Conservation (phyloP, 257 asterid genomes). For the Petrea volubilis region DNA sequence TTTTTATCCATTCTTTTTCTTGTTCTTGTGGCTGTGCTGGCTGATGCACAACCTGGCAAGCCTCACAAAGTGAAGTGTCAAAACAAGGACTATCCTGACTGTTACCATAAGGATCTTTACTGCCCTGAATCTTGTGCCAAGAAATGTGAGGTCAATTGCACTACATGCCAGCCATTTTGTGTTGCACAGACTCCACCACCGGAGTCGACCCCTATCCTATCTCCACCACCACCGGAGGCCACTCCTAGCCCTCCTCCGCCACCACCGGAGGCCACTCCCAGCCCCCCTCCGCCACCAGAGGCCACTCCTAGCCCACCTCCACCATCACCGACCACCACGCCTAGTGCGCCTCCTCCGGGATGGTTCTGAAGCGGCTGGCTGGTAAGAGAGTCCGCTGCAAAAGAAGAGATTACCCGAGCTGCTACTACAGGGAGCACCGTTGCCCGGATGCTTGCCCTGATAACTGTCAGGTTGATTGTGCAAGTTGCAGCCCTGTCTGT, state of each 20-base stretch:
- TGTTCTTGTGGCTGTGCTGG: slow-evolving; percentile 27
- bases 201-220: slow-evolving; percentile 32
- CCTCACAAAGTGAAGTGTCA: slow-evolving; percentile 52
- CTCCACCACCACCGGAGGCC: slow-evolving; percentile 29
- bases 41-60: slow-evolving; percentile 36
- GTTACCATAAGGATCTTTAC: slow-evolving; percentile 35
- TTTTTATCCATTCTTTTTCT: slow-evolving; percentile 33
- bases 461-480: slow-evolving; percentile 60
- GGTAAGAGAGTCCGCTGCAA: slow-evolving; percentile 53
- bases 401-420: slow-evolving; percentile 37
- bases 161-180: slow-evolving; percentile 47
- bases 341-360: slow-evolving; percentile 37
- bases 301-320: slow-evolving; percentile 16
- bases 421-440: slow-evolving; percentile 37
- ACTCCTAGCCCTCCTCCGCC: slow-evolving; percentile 24
- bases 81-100: slow-evolving; percentile 38
- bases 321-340: slow-evolving; percentile 12
- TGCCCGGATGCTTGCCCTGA: slow-evolving; percentile 60
- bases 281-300: slow-evolving; percentile 20
- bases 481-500: slow-evolving; percentile 67
- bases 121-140: slow-evolving; percentile 57
- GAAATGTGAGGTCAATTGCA: slow-evolving; percentile 50
- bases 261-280: slow-evolving; percentile 17
- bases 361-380: slow-evolving; percentile 42
- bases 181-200: slow-evolving; percentile 26